These are phyloP conservation scores for Mycogone perniciosa DNA, from an alignment of 2,329 filamentous ascomycete genomes.

Conservation along the genomic window DNA sequence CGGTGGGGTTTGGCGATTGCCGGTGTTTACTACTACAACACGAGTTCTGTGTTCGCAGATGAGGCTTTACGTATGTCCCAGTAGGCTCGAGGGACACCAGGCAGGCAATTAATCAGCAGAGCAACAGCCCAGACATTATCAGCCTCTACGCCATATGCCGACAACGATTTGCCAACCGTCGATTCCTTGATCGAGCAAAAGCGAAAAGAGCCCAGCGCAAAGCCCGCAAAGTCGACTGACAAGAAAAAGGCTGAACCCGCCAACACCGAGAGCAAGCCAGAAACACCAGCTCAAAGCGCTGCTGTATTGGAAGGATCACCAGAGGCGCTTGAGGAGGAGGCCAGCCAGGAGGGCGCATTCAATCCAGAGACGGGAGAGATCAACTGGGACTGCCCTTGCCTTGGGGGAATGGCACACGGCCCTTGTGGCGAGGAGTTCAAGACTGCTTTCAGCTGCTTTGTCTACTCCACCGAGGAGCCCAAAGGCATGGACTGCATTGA, in stretches of 20 bases:
- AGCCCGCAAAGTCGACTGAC: conserved; percentile 13
- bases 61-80: conserved; percentile 61
- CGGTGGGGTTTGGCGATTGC: conserved; percentile 72
- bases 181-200: conserved; percentile 62
- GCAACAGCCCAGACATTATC: conserved; percentile 25
- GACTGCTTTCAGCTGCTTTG: conserved; percentile 95
- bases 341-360: conserved; percentile 83
- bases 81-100: not conserved
- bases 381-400: conserved; percentile 98
- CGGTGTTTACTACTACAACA: conserved; percentile 91
- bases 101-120: not conserved
- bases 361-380: conserved; percentile 99
- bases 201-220: conserved; percentile 39
- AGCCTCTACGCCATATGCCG: conserved; percentile 47
- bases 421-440: conserved; percentile 95
- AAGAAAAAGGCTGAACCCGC: conserved; percentile 20
- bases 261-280: conserved; percentile 19
- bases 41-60: conserved; percentile 79
- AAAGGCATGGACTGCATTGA: conserved; percentile 98
- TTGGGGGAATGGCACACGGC: conserved; percentile 94
- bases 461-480: conserved; percentile 88
- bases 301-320: conserved; percentile 32
- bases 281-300: conserved; percentile 21
- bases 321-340: conserved; percentile 67
- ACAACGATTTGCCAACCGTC: conserved; percentile 56